Evolutionary conservation across 1,284 basidiomycete species (phyloP).

Genomic region (Apiotrichum mycotoxinovorans): DNA sequence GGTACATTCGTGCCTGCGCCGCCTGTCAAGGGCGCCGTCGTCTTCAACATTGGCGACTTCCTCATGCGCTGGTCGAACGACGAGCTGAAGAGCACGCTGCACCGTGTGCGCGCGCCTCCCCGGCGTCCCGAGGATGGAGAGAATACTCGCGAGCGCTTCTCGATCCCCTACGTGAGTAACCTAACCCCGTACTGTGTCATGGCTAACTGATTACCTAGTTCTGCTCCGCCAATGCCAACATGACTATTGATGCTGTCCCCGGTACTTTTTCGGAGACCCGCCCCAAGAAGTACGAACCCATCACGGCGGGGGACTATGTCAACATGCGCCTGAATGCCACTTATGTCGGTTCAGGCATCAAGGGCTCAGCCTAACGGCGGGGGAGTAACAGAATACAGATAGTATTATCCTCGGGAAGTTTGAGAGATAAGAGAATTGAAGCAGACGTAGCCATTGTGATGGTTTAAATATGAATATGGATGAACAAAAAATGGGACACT

Average conservation of each 20-base stretch:
- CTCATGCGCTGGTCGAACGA: constrained; percentile 64
- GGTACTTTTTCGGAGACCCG: constrained; percentile 54
- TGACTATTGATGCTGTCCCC: constrained; percentile 56
- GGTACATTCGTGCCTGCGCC: constrained; percentile 56
- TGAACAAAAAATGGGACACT: too few species aligned
- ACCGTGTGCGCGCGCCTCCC: constrained; percentile 58
- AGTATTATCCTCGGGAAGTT: too few species aligned
- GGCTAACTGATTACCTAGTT: constrained; percentile 47
- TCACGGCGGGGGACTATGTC: constrained; percentile 53
- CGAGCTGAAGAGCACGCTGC: constrained; percentile 59
- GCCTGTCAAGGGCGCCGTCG: constrained; percentile 55
- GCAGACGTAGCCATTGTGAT: too few species aligned
- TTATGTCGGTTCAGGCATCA: constrained; percentile 14
- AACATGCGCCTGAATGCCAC: constrained; percentile 35
- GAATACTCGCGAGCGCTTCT: constrained; percentile 56
- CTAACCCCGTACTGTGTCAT: background rate
- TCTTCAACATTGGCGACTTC: constrained; percentile 63
- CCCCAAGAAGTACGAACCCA: constrained; percentile 53
- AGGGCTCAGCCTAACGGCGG: too few species aligned
- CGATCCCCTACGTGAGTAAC: constrained; percentile 58
- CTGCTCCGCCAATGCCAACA: constrained; percentile 51
- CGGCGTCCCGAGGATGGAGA: constrained; percentile 32
- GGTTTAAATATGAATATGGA: too few species aligned
- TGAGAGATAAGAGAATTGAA: too few species aligned
- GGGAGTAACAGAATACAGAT: too few species aligned